Evolutionary conservation across 306 rosid genomes (phyloP).

Genomic region (Mucuna pruriens): DNA sequence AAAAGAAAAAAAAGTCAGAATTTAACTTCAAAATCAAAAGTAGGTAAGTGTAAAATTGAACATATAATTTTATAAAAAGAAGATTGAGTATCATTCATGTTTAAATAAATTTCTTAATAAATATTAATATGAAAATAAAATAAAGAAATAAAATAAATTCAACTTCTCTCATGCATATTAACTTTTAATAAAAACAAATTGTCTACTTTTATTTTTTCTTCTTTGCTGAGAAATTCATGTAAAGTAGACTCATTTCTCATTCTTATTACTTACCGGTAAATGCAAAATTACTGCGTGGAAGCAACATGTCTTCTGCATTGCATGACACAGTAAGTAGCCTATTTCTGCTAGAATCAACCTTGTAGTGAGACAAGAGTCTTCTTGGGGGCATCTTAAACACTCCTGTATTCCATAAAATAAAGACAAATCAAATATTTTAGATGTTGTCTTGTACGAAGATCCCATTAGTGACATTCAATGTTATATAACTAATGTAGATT

Average conservation of each 20-base stretch:
- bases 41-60: not conserved
- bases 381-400: slow-evolving; percentile 93
- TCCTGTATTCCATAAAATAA: slow-evolving; percentile 53
- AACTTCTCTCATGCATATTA: no score
- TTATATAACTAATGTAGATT: not conserved
- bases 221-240: no score
- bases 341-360: slow-evolving; percentile 62
- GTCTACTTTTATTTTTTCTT: no score
- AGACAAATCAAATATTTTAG: slow-evolving; percentile 33
- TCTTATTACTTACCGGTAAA: slow-evolving; percentile 58
- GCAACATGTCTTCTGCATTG: slow-evolving; percentile 95
- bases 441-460: not conserved
- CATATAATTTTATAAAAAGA: not conserved
- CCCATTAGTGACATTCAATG: slow-evolving; percentile 24
- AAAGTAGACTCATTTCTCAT: not conserved
- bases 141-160: not conserved
- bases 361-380: slow-evolving; percentile 87
- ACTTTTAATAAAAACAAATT: no score
- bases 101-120: not conserved
- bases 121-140: not conserved
- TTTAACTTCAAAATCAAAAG: not conserved
- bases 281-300: slow-evolving; percentile 76
- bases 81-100: not conserved
- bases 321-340: slow-evolving; percentile 77
- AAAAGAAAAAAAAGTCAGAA: not conserved